A percentile compares a stretch with the other conserved stretches of the same genome.
Conservation (phyloP, 2,329 filamentous ascomycete genomes). For the Stenocarpella maydis region DNA sequence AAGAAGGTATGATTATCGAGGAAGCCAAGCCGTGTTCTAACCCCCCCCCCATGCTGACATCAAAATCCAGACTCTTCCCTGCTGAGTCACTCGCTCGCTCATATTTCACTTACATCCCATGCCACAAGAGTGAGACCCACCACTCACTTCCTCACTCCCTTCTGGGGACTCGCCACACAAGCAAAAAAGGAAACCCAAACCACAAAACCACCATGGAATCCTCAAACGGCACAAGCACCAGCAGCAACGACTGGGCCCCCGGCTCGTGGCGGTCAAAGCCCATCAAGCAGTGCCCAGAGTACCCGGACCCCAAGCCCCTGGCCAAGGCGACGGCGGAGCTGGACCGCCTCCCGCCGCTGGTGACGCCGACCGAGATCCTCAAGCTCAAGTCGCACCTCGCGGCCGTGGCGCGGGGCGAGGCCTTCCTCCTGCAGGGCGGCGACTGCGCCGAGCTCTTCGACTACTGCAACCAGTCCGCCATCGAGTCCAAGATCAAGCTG, state of each 20-base stretch:
- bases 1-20: background rate
- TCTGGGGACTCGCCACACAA: background rate
- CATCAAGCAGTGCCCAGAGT: conserved; percentile 78
- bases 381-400: conserved; percentile 79
- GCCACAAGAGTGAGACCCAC: background rate
- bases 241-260: conserved; percentile 59
- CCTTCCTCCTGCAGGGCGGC: conserved; percentile 93
- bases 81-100: conserved; percentile 22
- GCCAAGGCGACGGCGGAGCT: conserved; percentile 70
- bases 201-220: conserved; percentile 19
- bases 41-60: conserved; percentile 12
- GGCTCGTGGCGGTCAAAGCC: conserved; percentile 80
- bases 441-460: conserved; percentile 98
- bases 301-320: conserved; percentile 69
- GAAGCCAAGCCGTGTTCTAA: background rate
- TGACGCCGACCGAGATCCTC: conserved; percentile 81
- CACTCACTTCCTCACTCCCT: conserved; percentile 20
- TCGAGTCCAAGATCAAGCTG: conserved; percentile 96
- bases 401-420: conserved; percentile 88
- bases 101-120: background rate
- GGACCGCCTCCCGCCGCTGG: conserved; percentile 75
- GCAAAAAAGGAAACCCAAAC: too few relatives aligned
- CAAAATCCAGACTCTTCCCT: background rate
- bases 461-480: conserved; percentile 88
- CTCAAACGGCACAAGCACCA: conserved; percentile 22